These are phyloP conservation scores for Cucurbita pepo DNA, from an alignment of 306 rosid species.

Conservation along the genomic window DNA sequence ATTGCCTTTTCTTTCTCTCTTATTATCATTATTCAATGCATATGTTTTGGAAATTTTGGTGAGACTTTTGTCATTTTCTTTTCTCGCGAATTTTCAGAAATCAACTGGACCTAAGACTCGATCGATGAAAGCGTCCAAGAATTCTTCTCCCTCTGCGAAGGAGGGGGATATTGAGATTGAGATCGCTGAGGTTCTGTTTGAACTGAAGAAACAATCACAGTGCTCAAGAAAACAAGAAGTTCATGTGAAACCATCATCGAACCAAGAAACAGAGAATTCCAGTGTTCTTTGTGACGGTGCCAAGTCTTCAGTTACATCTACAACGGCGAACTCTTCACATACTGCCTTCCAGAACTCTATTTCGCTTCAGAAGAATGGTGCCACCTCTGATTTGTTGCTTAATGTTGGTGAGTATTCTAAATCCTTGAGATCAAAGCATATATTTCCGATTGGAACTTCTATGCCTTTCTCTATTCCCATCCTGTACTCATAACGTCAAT, in stretches of 20 bases:
- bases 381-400: background rate
- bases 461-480: background rate
- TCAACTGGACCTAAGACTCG: conserved; percentile 17
- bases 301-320: background rate
- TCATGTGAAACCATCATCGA: conserved; percentile 9
- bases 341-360: background rate
- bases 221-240: conserved; percentile 16
- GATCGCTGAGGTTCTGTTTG: conserved; percentile 68
- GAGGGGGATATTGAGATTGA: conserved; percentile 48
- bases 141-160: conserved; percentile 13
- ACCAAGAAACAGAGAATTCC: conserved; percentile 11
- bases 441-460: background rate
- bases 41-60: background rate
- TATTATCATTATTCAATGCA: background rate
- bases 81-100: conserved; percentile 24
- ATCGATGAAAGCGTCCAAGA: conserved; percentile 9
- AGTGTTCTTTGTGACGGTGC: background rate
- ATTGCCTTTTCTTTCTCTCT: background rate
- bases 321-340: background rate
- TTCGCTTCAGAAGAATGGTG: background rate
- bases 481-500: background rate
- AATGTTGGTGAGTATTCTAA: conserved; percentile 18
- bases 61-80: background rate
- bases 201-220: conserved; percentile 25
- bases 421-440: background rate